Percentiles rank a stretch among this genome's conserved stretches.
Evolutionary conservation across 164 flowering plant species (phyloP).

Genomic region (Vitis cinerea): DNA sequence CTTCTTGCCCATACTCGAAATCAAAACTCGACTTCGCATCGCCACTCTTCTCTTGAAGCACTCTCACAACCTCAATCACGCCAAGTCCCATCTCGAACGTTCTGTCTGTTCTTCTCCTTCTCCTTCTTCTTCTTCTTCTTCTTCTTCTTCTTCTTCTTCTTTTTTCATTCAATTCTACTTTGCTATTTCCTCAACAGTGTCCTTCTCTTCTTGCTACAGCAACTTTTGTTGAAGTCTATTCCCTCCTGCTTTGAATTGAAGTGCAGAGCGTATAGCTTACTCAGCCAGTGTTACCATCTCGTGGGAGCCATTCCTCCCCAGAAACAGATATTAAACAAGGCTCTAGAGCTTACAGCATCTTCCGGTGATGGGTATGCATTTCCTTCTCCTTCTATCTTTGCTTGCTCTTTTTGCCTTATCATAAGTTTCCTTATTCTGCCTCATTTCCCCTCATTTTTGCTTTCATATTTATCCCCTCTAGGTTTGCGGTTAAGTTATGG

Average conservation of each 20-base stretch:
- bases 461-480: conserved; percentile 11
- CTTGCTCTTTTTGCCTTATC: neutral
- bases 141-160: neutral
- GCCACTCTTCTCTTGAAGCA: conserved; percentile 68
- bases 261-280: conserved; percentile 71
- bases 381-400: neutral
- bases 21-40: conserved; percentile 83
- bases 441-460: neutral
- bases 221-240: conserved; percentile 74
- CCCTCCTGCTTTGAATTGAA: conserved; percentile 93
- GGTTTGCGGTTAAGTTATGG: conserved; percentile 58
- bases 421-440: neutral
- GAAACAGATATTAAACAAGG: conserved; percentile 68
- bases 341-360: conserved; percentile 54
- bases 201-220: conserved; percentile 35
- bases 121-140: neutral
- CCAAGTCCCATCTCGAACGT: conserved; percentile 86
- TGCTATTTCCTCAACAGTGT: neutral
- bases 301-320: conserved; percentile 77
- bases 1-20: conserved; percentile 78
- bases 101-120: conserved; percentile 27
- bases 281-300: conserved; percentile 86
- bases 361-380: conserved; percentile 57
- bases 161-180: neutral
- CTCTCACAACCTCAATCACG: conserved; percentile 76